Base-by-base conservation (phyloP, 2,329 filamentous ascomycete species). In the Xylariaceae sp. region DNA sequence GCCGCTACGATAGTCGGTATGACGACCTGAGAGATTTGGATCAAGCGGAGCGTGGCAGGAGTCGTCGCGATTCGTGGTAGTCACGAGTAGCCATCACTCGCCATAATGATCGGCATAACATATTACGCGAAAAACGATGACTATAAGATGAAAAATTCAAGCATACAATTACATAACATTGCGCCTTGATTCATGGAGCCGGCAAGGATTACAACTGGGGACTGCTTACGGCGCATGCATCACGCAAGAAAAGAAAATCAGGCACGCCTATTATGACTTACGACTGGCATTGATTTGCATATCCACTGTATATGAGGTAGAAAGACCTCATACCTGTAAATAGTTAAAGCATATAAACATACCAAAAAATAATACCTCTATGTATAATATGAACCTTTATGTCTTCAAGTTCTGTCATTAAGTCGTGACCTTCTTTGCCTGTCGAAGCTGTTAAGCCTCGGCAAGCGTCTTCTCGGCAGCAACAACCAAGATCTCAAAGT, bases 401-500 rank as follows among this genome's bases (percentile, higher is more conserved):
- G 50, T 39, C 50, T 45, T 46, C 43, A 21, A 43, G 46, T 24
- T 48, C 49, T 14, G 3, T 37, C 33, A 12, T 47, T 9, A 59
- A 58, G 24, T 39, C 40, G 37, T 36, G 12, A 50, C 12, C 17
- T 34, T 16, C 53, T 53, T 17, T 46, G 26, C 11, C 6, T 2
- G 2, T 24, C 19, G 43, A 11, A 24, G 49, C 48, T 45, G 51
- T 46, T 61, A 64, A 34, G 53, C 53, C 33, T 67, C 64, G 33
- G 61, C 64, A 21, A 82, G 63, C 12, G 84, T 76, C 68, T 82
- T 81, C 73, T 90, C 86, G 0, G 88, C 83, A 14, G 79, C 80
- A 61, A 80, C 75, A 1, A 92, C 85, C 33, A 97, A 71, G 53
- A 91, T 82, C 12, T 90, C 84, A 78, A 96, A 96, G 1, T 92